A percentile compares a stretch with the other conserved stretches of the same genome.
phyloP scores from a whole-genome alignment of 2,329 filamentous ascomycete species.

The Cadophora sp. region DNA sequence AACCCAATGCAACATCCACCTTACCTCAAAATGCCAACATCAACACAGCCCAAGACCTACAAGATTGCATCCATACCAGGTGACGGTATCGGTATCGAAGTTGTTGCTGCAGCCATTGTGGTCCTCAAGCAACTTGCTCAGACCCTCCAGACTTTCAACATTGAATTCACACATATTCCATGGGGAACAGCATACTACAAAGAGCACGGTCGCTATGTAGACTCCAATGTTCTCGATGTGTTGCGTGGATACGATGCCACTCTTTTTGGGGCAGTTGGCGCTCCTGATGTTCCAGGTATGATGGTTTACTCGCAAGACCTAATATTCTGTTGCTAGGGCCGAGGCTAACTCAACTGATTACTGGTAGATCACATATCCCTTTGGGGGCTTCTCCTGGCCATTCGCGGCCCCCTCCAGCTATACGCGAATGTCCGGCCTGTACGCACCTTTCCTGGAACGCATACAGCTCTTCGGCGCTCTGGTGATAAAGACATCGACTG shows the following conservation, averaged over 20 bases:
- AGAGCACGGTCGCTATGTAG: slow-evolving; percentile 62
- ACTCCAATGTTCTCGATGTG: slow-evolving; percentile 60
- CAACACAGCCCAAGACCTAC: too few relatives aligned
- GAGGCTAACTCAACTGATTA: slow-evolving; percentile 53
- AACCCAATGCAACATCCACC: too few relatives aligned
- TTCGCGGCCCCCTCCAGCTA: slow-evolving; percentile 68
- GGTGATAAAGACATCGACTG: slow-evolving; percentile 61
- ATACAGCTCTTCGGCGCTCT: slow-evolving; percentile 56
- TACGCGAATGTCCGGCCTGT: slow-evolving; percentile 72
- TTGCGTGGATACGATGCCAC: slow-evolving; percentile 63
- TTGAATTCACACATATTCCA: slow-evolving; percentile 64
- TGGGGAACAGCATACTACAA: slow-evolving; percentile 67
- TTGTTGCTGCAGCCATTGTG: slow-evolving; percentile 63
- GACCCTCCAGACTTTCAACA: slow-evolving; percentile 60
- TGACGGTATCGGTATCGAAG: slow-evolving; percentile 68
- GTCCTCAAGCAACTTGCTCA: slow-evolving; percentile 62
- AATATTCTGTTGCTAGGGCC: slow-evolving; percentile 35
- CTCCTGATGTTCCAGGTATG: slow-evolving; percentile 58
- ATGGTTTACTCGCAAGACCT: background rate
- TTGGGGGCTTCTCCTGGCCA: slow-evolving; percentile 67
- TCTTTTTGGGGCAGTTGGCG: slow-evolving; percentile 67
- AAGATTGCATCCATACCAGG: slow-evolving; percentile 64
- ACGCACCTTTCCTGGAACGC: slow-evolving; percentile 63
- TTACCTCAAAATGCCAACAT: too few relatives aligned
- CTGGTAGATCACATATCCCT: slow-evolving; percentile 72